Base-by-base conservation (phyloP, 179 eudicot species). In the Drosera spatulata region DNA sequence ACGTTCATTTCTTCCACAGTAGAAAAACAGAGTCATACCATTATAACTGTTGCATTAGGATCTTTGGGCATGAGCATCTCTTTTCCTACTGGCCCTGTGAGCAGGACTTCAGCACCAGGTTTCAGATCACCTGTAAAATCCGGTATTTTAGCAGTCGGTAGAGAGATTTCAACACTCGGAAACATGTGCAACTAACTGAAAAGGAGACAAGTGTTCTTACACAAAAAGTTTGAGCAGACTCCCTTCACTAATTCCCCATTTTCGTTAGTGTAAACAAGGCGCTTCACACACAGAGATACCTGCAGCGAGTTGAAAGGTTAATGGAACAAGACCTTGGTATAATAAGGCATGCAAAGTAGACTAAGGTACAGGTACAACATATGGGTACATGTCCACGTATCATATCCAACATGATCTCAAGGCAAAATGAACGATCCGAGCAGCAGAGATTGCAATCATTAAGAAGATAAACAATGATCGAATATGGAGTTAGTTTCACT, bases 1-100 rank as follows among this genome's bases (percentile, higher is more conserved):
- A 22, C 1, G 33, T 22, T 22, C 33, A 22, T 22, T 22, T 22
- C 33, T 22, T 22, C 33, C 33, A 22, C 33, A 22, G 33, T 22
- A 22, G 33, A 22, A 22, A 22, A 22, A 22, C 33, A 22, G 33
- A 22, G 33, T 22, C 33, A 53, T 72, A 94, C 99, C 99, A 94
- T 94, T 5, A 94, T 69, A 67, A 94, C 22, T 0, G 97, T 94
- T 10, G 96, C 97, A 69, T 79, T 82, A 22, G 96, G 96, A 70
- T 94, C 99, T 67, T 80, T 89, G 7, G 99, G 99, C 99, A 94
- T 85, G 66, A 94, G 85, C 99, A 94, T 94, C 67, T 94, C 99
- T 77, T 90, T 94, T 50, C 99, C 99, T 54, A 94, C 99, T 55
- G 97, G 99, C 54, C 99, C 99, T 40, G 97, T 94, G 39, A 94